Evolutionary conservation across 2,329 filamentous ascomycete genomes (phyloP).

Genomic region (Colletotrichum tofieldiae): DNA sequence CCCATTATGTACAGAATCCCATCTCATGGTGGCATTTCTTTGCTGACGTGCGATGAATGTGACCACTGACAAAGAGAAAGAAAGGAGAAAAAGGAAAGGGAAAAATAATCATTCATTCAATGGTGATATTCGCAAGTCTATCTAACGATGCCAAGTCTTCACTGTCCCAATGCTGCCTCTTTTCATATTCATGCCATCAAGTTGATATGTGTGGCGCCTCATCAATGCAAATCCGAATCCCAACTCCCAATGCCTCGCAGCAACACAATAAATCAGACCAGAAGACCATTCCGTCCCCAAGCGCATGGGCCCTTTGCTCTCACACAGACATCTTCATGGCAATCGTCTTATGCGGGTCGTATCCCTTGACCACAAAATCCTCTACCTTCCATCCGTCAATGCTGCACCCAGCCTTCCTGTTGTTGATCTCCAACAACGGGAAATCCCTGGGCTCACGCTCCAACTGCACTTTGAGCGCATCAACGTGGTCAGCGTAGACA

Average conservation of each 20-base stretch:
- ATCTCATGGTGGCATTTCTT: not conserved
- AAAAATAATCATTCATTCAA: not conserved
- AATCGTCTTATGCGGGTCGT: conserved; percentile 92
- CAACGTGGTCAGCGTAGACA: conserved; percentile 93
- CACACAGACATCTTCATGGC: conserved; percentile 99
- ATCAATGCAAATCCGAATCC: conserved; percentile 39
- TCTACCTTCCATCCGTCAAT: conserved; percentile 94
- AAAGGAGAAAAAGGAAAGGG: too few species aligned
- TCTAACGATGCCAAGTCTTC: conserved; percentile 9
- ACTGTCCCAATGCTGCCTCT: conserved; percentile 19
- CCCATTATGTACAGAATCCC: not conserved
- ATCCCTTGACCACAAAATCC: conserved; percentile 90
- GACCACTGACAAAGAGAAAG: not conserved
- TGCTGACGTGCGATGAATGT: not conserved
- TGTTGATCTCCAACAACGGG: conserved; percentile 81
- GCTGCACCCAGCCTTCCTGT: conserved; percentile 76
- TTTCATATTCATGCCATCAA: conserved; percentile 37
- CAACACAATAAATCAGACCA: conserved; percentile 16
- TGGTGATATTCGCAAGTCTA: not conserved
- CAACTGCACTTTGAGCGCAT: conserved; percentile 86
- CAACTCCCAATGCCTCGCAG: conserved; percentile 18
- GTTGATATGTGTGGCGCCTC: conserved; percentile 19
- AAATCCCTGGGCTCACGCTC: conserved; percentile 86
- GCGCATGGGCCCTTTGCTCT: conserved; percentile 16
- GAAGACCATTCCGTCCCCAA: conserved; percentile 4